phyloP scores from a whole-genome alignment of 1,284 basidiomycete species.

The Ustilago trichophora region DNA sequence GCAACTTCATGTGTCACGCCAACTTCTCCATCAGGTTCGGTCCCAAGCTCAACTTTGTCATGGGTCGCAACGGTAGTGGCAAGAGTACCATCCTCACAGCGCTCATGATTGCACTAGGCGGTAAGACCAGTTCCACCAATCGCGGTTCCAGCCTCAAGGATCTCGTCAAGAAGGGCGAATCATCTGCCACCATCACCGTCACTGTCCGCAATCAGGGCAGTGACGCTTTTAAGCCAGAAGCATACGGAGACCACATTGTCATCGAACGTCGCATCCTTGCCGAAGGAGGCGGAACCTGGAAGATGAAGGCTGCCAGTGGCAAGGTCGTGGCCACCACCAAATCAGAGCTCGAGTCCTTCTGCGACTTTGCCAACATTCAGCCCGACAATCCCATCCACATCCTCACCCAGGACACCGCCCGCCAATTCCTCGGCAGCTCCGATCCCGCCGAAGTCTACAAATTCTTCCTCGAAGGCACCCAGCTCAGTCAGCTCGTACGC shows the following conservation, averaged over 20 bases:
- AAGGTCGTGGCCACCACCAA: constrained; percentile 79
- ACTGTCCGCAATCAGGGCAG: constrained; percentile 85
- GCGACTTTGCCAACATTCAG: constrained; percentile 94
- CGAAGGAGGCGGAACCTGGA: constrained; percentile 80
- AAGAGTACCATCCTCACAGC: constrained; percentile 95
- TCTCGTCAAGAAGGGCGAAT: constrained; percentile 87
- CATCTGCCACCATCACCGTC: constrained; percentile 80
- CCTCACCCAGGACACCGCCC: constrained; percentile 70
- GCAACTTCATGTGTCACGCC: constrained; percentile 96
- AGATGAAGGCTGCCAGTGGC: constrained; percentile 77
- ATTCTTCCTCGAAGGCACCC: constrained; percentile 93
- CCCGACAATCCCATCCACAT: constrained; percentile 97
- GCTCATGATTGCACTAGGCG: constrained; percentile 90
- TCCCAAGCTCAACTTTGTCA: constrained; percentile 94
- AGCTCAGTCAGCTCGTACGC: constrained; percentile 84
- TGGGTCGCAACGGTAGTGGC: constrained; percentile 77
- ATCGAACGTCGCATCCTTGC: constrained; percentile 83
- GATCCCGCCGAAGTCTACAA: constrained; percentile 84
- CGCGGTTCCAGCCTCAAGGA: constrained; percentile 86
- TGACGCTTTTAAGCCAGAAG: constrained; percentile 83
- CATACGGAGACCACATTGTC: constrained; percentile 84
- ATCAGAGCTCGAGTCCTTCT: constrained; percentile 84
- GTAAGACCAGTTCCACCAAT: constrained; percentile 82
- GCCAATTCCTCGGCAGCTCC: constrained; percentile 87
- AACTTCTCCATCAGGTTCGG: constrained; percentile 79